Evolutionary conservation across 441 rosid genomes (phyloP), one percentile per base, ranked within the genome.

Genomic region (Syzygium malaccense): DNA sequence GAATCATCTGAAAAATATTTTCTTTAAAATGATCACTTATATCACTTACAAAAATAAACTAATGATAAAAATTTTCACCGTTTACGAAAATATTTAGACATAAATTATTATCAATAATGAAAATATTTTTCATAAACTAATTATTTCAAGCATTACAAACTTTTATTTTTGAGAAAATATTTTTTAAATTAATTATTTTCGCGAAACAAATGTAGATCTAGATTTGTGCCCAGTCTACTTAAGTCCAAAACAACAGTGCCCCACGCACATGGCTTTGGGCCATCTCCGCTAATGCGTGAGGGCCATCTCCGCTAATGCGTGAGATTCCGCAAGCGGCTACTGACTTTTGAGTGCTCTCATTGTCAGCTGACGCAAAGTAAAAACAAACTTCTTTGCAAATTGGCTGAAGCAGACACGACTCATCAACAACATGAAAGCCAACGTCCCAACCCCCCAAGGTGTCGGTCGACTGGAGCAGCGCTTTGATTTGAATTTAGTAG

Each of bases 391-490:
- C 14, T 14, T 62, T 14, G 68, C 68, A 28, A 28, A 62, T 62
- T n/a, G 68, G 33, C 68, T 1, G 5, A 18, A 62, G 33, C 68
- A 0, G 0, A 62, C 33, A 62, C 1, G 4, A 62, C 14, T 28
- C 68, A n/a, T 62, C 33, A 62, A n/a, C n/a, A 45, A 7, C 66
- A n/a, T 62, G 68, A 62, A 62, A 62, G 33, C 68, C 68, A 62
- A n/a, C 14, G 0, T n/a, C 68, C 33, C 68, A 62, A 62, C 4
- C 1, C 9, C 19, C 68, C n/a, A 62, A 62, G 19, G 68, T n/a
- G 19, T 62, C 66, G 32, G 66, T 0, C 4, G 32, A 17, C 8
- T 60, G 0, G 0, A 60, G 66, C 15, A 5, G 1, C 17, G 66
- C 66, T 60, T 28, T 28, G 66, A 60, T 28, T 58, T 60, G 66